Percentiles rank a stretch among this genome's conserved stretches.
Conservation (phyloP, 2,329 filamentous ascomycete species). For the Hymenoscyphus repandus region DNA sequence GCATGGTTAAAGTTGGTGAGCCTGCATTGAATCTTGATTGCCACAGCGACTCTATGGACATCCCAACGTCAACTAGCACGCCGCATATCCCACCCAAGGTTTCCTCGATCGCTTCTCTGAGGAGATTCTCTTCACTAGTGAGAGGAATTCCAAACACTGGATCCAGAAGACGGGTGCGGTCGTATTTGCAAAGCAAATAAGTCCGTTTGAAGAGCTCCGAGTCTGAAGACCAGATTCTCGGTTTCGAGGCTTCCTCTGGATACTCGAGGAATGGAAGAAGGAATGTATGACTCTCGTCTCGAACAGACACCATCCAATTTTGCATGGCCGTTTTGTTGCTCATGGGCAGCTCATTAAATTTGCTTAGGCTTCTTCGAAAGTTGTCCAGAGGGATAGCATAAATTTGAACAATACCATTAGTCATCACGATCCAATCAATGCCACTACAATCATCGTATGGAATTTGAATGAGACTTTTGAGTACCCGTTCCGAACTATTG, state of each 20-base stretch:
- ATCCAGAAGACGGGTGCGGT: constrained; percentile 36
- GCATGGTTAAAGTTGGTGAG: neutral
- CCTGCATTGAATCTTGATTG: constrained; percentile 26
- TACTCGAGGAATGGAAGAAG: constrained; percentile 43
- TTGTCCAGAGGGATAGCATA: constrained; percentile 33
- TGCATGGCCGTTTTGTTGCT: constrained; percentile 26
- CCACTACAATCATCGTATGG: constrained; percentile 32
- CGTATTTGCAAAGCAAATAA: constrained; percentile 37
- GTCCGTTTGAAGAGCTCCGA: constrained; percentile 35
- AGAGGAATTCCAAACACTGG: constrained; percentile 26
- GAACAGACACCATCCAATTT: constrained; percentile 31
- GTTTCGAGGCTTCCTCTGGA: constrained; percentile 26
- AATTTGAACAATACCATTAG: constrained; percentile 38
- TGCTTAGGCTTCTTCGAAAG: constrained; percentile 28
- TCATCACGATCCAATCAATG: constrained; percentile 40
- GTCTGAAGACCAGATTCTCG: constrained; percentile 29
- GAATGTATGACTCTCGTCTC: constrained; percentile 38
- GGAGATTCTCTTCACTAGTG: constrained; percentile 32
- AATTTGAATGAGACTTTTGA: constrained; percentile 25
- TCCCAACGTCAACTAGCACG: constrained; percentile 37
- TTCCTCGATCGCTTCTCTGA: constrained; percentile 38
- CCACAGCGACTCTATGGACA: constrained; percentile 39
- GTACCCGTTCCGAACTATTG: constrained; percentile 27
- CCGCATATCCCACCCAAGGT: constrained; percentile 37
- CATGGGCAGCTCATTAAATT: constrained; percentile 13